Evolutionary conservation across 2,329 filamentous ascomycete genomes (phyloP).

Genomic region (Penicillium sp.): DNA sequence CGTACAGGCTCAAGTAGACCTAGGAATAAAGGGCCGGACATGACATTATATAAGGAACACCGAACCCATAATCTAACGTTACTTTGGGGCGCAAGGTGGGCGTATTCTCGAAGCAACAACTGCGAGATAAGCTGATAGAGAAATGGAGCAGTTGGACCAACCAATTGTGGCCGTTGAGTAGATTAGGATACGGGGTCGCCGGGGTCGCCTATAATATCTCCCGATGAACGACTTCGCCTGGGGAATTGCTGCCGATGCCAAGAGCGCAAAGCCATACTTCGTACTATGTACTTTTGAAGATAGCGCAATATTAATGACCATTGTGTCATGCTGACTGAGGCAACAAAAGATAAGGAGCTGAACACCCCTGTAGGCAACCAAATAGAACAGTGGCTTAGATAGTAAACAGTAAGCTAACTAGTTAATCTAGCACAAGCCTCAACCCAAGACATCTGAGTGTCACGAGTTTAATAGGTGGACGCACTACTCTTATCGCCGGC

Average conservation of each 20-base stretch:
- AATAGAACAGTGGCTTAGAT: neutral
- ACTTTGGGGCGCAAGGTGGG: neutral
- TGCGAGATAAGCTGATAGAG: conserved; percentile 3
- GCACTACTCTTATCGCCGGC: conserved; percentile 1
- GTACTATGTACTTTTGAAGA: neutral
- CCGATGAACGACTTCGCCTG: neutral
- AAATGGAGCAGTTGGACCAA: neutral
- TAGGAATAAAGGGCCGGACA: neutral
- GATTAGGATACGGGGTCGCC: neutral
- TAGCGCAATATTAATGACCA: neutral
- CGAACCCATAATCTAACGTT: neutral
- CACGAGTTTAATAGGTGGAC: neutral
- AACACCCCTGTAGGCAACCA: neutral
- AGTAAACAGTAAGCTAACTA: neutral
- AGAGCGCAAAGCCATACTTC: neutral
- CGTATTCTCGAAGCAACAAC: neutral
- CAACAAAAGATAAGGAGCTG: neutral
- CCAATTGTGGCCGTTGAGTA: neutral
- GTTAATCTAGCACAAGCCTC: neutral
- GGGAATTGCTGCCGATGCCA: neutral
- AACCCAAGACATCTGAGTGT: neutral
- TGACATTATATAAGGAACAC: neutral
- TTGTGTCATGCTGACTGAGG: neutral
- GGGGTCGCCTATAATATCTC: neutral
- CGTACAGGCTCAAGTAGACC: neutral